These are phyloP conservation scores for Fibroporia radiculosa DNA, from an alignment of 768 basidiomycete genomes.

Conservation along the genomic window DNA sequence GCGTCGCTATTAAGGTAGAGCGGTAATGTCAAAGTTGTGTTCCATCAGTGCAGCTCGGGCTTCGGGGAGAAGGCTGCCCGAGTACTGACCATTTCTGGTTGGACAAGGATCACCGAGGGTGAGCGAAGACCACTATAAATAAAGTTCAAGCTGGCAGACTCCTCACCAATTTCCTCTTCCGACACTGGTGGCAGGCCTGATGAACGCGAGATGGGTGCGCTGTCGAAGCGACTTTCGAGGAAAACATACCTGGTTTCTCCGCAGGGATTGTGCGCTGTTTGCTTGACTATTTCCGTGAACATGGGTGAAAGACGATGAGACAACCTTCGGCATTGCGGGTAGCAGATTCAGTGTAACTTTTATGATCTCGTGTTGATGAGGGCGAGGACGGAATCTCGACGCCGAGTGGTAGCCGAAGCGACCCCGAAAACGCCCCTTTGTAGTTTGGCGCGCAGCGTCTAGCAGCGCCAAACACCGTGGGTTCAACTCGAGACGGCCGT, in stretches of 20 bases:
- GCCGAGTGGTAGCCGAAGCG: too few relatives aligned
- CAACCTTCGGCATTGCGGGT: slow-evolving; percentile 14
- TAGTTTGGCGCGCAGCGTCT: too few relatives aligned
- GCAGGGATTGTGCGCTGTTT: slow-evolving; percentile 14
- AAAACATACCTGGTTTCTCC: slow-evolving; percentile 26
- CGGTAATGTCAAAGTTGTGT: background rate
- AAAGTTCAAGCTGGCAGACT: too few relatives aligned
- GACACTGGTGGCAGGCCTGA: slow-evolving; percentile 47
- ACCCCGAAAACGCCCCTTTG: too few relatives aligned
- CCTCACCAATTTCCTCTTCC: slow-evolving; percentile 52
- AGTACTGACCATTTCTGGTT: slow-evolving; percentile 42
- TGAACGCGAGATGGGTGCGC: too few relatives aligned
- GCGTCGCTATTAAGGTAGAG: slow-evolving; percentile 47
- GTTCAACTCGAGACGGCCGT: too few relatives aligned
- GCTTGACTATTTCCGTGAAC: slow-evolving; percentile 2
- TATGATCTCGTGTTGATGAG: too few relatives aligned
- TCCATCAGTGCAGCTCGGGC: slow-evolving; percentile 7
- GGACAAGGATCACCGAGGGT: background rate
- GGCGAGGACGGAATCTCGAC: too few relatives aligned
- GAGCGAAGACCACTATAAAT: background rate
- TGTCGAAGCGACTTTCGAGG: too few relatives aligned
- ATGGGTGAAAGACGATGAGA: slow-evolving; percentile 3
- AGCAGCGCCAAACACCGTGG: too few relatives aligned
- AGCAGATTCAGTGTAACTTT: too few relatives aligned
- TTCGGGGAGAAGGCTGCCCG: slow-evolving; percentile 8